Evolutionary conservation across 345 rosid species (phyloP), one percentile per base, ranked within the genome.

Genomic region (Theobroma cacao): DNA sequence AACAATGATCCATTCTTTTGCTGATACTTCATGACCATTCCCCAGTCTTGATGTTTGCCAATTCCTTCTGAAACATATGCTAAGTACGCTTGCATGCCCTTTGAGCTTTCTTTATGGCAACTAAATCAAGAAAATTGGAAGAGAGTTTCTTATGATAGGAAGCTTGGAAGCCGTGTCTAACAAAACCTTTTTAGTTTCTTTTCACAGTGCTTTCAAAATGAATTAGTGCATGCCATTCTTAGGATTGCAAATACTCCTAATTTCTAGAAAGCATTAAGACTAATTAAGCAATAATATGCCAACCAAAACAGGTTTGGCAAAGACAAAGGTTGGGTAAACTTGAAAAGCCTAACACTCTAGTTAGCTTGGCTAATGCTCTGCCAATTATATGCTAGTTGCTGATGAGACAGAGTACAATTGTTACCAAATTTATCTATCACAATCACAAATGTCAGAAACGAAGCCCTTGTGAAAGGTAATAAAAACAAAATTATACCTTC

Each of bases 31-130:
- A 85, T 85, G 59, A 89, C 80, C 87, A 78, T 80, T 81, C 86
- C 90, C 97, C 94, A 90, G 74, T 92, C 88, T 69, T 85, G 89
- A 7, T 76, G 40, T 31, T 82, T 83, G 24, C 89, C 85, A 75
- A 87, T 85, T 80, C 95, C 98, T 84, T 95, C 97, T 7, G 91
- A 86, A 80, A 90, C 83, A 78, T 89, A 95, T 22, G 86, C 89
- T 47, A 90, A 65, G 80, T 92, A 92, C 55, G 89, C 90, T 78
- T 85, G 80, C 81, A 86, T 89, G 50, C 91, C 93, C 74, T 84
- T 86, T 6, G 71, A 69, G 36, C 68, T 82, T 77, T 80, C 85
- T 64, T 78, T 78, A 75, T 65, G 34, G 47, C 77, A 72, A 68
- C 83, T 71, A 61, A 55, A 82, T 62, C 66, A 30, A 89, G 15